A percentile compares a stretch with the other conserved stretches of the same genome.
Conservation (phyloP, 352 stramenopile species). For the Aphanomyces stellatus region DNA sequence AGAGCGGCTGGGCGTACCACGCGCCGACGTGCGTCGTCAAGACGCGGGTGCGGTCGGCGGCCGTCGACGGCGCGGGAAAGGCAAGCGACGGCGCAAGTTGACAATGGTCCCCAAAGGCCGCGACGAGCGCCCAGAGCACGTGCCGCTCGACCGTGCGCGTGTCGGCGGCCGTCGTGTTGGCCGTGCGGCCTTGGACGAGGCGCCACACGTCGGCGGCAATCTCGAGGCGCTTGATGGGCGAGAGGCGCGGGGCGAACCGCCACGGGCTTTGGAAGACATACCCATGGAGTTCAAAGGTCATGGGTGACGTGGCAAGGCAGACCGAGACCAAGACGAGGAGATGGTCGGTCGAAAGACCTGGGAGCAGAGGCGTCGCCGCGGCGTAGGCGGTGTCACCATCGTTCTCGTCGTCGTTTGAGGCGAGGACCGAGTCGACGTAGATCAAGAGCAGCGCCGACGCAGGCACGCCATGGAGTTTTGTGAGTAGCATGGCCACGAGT, state of each 20-base stretch:
- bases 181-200: background rate
- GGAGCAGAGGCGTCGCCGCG: background rate
- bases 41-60: background rate
- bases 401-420: background rate
- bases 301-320: background rate
- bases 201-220: conserved; percentile 4
- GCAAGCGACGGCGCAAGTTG: background rate
- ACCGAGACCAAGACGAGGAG: background rate
- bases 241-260: background rate
- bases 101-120: background rate
- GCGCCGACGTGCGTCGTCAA: background rate
- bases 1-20: background rate
- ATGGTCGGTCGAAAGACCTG: conserved; percentile 4
- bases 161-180: background rate
- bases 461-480: conserved; percentile 4
- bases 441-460: conserved; percentile 1
- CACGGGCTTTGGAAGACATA: background rate
- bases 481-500: background rate
- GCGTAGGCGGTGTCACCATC: conserved; percentile 2
- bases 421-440: conserved; percentile 10
- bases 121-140: background rate
- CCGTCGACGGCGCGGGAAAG: no score
- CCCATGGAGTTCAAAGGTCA: background rate
- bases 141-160: background rate
- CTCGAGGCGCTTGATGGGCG: background rate